A percentile compares a stretch with the other conserved stretches of the same genome.
These are phyloP conservation scores for Taphrina betulina DNA, from an alignment of 1,139 yeast genomes.

Conservation along the genomic window DNA sequence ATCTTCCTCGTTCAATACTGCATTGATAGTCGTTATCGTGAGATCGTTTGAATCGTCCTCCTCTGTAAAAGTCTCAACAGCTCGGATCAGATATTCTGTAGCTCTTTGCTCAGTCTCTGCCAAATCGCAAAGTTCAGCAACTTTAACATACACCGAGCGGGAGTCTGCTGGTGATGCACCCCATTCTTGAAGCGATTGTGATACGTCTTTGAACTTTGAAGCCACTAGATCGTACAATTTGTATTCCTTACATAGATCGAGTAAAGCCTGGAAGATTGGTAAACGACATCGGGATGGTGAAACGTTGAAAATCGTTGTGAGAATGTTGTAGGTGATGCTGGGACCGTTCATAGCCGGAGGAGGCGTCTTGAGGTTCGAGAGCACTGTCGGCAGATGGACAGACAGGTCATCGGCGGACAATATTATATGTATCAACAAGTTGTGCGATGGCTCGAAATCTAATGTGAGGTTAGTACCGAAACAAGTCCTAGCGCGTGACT, in stretches of 20 bases:
- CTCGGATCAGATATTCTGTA: slow-evolving; percentile 27
- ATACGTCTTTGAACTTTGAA: slow-evolving; percentile 46
- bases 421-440: slow-evolving; percentile 46
- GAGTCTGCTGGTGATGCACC: slow-evolving; percentile 41
- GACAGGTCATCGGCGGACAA: slow-evolving; percentile 44
- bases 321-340: slow-evolving; percentile 44
- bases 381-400: slow-evolving; percentile 43
- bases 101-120: slow-evolving; percentile 38
- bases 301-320: slow-evolving; percentile 49
- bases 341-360: slow-evolving; percentile 39
- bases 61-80: slow-evolving; percentile 32
- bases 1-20: slow-evolving; percentile 38
- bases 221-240: slow-evolving; percentile 44
- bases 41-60: slow-evolving; percentile 23
- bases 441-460: slow-evolving; percentile 49
- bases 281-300: slow-evolving; percentile 43
- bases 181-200: slow-evolving; percentile 48
- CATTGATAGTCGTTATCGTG: slow-evolving; percentile 37
- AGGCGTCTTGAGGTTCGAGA: slow-evolving; percentile 41
- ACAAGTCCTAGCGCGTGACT: slow-evolving; percentile 43
- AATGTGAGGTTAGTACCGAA: slow-evolving; percentile 40
- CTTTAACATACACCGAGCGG: slow-evolving; percentile 41
- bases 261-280: slow-evolving; percentile 44
- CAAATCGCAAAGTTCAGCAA: slow-evolving; percentile 41
- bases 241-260: slow-evolving; percentile 44